A percentile compares a stretch with the other conserved stretches of the same genome.
Evolutionary conservation across 371 early-diverging fungal species (phyloP).

Genomic region (Batkoa obscura): DNA sequence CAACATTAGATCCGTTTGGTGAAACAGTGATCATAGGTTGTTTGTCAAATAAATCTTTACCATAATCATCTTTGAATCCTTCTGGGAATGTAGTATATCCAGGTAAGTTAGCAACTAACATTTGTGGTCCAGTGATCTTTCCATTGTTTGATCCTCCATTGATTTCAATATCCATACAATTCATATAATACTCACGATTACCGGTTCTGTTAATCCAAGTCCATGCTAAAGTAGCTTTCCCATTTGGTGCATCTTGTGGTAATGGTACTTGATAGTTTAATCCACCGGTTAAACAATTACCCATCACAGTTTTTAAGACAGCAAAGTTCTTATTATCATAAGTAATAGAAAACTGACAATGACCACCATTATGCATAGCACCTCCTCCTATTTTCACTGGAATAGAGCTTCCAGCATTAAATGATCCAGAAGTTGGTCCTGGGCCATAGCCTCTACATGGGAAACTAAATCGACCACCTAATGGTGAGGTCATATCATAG

Average conservation of each 20-base stretch:
- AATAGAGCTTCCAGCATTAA: slow-evolving; percentile 14
- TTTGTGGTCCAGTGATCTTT: slow-evolving; percentile 22
- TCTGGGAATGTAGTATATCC: slow-evolving; percentile 1
- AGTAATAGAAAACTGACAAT: slow-evolving; percentile 3
- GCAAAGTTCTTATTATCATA: slow-evolving; percentile 1
- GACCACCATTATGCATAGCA: slow-evolving; percentile 2
- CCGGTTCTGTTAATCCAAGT: slow-evolving; percentile 26
- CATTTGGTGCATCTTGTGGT: slow-evolving; percentile 1
- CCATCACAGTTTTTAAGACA: slow-evolving; percentile 1
- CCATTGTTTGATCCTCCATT: slow-evolving; percentile 9
- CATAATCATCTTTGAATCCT: neutral
- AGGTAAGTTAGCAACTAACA: slow-evolving; percentile 11
- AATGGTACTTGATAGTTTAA: neutral
- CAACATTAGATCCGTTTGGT: neutral
- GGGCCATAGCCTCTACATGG: slow-evolving; percentile 10
- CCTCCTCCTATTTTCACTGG: slow-evolving; percentile 11
- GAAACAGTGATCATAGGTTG: neutral
- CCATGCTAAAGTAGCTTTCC: slow-evolving; percentile 1
- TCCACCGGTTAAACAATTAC: neutral
- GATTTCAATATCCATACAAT: slow-evolving; percentile 38
- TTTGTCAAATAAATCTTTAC: neutral
- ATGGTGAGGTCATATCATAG: neutral
- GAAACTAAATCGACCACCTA: slow-evolving; percentile 3
- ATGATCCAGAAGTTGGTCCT: slow-evolving; percentile 4
- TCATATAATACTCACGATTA: slow-evolving; percentile 46